Base-by-base conservation (phyloP, 1,284 basidiomycete genomes). In the Apiotrichum sp. region DNA sequence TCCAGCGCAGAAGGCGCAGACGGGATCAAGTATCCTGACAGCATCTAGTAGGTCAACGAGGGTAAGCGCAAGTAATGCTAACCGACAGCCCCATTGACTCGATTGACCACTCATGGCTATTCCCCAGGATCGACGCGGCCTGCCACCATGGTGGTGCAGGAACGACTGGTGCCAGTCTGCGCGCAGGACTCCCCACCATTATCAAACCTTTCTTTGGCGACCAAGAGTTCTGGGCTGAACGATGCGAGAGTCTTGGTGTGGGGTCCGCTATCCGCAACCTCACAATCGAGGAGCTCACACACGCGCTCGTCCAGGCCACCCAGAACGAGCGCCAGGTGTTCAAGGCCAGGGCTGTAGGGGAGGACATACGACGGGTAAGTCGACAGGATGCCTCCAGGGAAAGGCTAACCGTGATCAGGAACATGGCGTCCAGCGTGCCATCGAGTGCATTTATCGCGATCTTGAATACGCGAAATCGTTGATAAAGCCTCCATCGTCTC, bases 61-160 rank as follows among this genome's bases (percentile, higher is more conserved):
- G 7, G 13, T 5, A 22, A 6, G 29, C 8, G 35, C n/a, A 7
- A 38, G 36, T 13, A 38, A 35, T 39, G 14, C 1, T 10, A 6
- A 5, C 34, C 51, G 0, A 3, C 47, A 72, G 71, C 73, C 76
- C 84, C 2, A 86, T 98, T 57, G 81, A 86, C 32, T 91, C 91
- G 3, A 84, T 98, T 49, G 95, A 95, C 41, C 95, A 98, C 69
- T 91, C 97, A 69, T 98, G 96, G 96, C 77, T 98, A 38, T 98
- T 98, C 80, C 84, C 84, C 56, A 83, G 86, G 51, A 90, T 98
- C 61, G 89, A 97, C 70, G 95, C 93, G 10, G 92, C 91, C 22
- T 96, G 93, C 65, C 95, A 98, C 79, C 95, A 98, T 69, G 93
- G 95, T 57, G 95, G 95, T 50, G 92, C 95, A 4, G 95, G 95